Evolutionary conservation across 2,329 filamentous ascomycete species (phyloP).

Genomic region (Microdochium trichocladiopsis): DNA sequence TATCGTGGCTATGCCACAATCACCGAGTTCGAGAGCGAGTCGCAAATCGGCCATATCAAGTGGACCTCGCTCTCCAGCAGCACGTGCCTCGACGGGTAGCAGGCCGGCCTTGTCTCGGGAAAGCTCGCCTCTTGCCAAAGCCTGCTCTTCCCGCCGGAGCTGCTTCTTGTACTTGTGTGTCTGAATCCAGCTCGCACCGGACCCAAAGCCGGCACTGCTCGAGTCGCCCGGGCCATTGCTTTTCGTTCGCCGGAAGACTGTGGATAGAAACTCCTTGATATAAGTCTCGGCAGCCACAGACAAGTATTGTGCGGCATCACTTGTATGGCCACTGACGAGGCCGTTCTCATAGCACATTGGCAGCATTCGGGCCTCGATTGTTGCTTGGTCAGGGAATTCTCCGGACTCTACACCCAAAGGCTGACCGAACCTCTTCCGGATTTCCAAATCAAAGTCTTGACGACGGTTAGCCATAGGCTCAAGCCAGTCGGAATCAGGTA

Average conservation of each 20-base stretch:
- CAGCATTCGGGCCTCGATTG: constrained; percentile 58
- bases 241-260: constrained; percentile 56
- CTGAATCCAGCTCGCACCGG: constrained; percentile 65
- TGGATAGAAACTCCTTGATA: constrained; percentile 58
- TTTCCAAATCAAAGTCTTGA: constrained; percentile 59
- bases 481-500: constrained; percentile 12
- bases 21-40: constrained; percentile 67
- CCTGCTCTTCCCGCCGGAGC: constrained; percentile 68
- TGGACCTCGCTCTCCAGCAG: constrained; percentile 62
- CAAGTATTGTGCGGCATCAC: constrained; percentile 57
- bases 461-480: constrained; percentile 1
- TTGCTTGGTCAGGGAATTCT: constrained; percentile 60
- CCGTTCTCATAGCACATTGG: constrained; percentile 63
- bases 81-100: constrained; percentile 74
- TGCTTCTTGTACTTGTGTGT: constrained; percentile 72
- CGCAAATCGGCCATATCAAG: constrained; percentile 74
- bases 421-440: constrained; percentile 57
- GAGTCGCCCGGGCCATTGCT: constrained; percentile 59
- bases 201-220: constrained; percentile 55
- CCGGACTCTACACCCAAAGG: constrained; percentile 61
- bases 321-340: constrained; percentile 48
- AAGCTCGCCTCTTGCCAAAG: constrained; percentile 65
- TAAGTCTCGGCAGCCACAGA: constrained; percentile 60
- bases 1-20: constrained; percentile 70
- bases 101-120: constrained; percentile 69